A percentile compares a stretch with the other conserved stretches of the same genome.
Evolutionary conservation across 2,329 filamentous ascomycete genomes (phyloP).

Genomic region (Pseudogymnoascus sp.): DNA sequence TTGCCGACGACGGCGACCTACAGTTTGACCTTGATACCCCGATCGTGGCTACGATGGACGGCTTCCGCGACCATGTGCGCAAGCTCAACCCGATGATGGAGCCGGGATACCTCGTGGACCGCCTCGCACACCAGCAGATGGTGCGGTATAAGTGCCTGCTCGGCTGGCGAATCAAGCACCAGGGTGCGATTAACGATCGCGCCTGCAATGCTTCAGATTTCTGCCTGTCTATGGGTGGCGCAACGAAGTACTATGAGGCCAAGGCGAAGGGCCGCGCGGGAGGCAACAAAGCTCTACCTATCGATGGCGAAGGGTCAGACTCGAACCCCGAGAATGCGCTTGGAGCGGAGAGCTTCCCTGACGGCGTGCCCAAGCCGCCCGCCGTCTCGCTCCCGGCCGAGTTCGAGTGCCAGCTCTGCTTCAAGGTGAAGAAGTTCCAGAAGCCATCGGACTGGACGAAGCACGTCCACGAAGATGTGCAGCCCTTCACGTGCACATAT

Average conservation of each 20-base stretch:
- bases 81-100: conserved; percentile 65
- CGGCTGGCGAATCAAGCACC: conserved; percentile 61
- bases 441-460: conserved; percentile 97
- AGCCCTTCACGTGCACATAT: conserved; percentile 90
- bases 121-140: conserved; percentile 74
- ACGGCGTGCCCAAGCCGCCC: conserved; percentile 73
- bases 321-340: conserved; percentile 63
- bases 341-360: conserved; percentile 65
- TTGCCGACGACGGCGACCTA: conserved; percentile 52
- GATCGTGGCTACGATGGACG: conserved; percentile 63
- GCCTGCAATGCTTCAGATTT: conserved; percentile 52
- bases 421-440: conserved; percentile 71
- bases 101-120: conserved; percentile 59
- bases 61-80: conserved; percentile 67
- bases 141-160: conserved; percentile 71
- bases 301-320: conserved; percentile 49
- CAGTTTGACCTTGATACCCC: conserved; percentile 43
- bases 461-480: conserved; percentile 87
- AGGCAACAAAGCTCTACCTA: conserved; percentile 42
- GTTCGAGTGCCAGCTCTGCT: conserved; percentile 86
- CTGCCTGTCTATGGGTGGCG: conserved; percentile 61
- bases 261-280: conserved; percentile 52
- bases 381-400: conserved; percentile 69
- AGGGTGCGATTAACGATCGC: conserved; percentile 44
- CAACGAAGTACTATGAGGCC: conserved; percentile 50